Conservation (phyloP, 1,284 basidiomycete genomes). For the Porogramme epimiltina region DNA sequence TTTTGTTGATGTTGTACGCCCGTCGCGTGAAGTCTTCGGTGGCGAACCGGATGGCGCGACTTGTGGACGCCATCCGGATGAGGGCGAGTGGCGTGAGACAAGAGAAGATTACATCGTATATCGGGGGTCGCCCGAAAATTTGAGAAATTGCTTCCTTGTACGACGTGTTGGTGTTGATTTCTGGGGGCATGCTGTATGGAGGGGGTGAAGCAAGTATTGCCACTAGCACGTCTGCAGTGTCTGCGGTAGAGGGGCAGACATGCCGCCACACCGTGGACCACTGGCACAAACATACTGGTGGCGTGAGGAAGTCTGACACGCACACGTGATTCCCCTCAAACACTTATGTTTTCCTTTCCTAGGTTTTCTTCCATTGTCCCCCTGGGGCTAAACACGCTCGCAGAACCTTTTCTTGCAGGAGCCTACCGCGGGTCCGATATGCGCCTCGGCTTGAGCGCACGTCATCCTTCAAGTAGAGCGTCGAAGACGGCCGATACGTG, state of each 20-base stretch:
- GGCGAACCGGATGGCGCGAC: background rate
- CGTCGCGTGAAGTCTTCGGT: slow-evolving; percentile 11
- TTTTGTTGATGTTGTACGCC: slow-evolving; percentile 23
- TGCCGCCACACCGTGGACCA: too few relatives aligned
- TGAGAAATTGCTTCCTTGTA: background rate
- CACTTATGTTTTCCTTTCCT: background rate
- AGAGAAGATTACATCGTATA: slow-evolving; percentile 27
- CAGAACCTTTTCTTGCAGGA: slow-evolving; percentile 36
- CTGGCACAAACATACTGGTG: too few relatives aligned
- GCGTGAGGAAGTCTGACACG: too few relatives aligned
- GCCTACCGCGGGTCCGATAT: slow-evolving; percentile 50
- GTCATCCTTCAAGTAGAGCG: slow-evolving; percentile 19
- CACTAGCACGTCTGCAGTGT: too few relatives aligned
- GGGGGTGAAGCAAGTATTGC: too few relatives aligned
- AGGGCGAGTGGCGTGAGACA: slow-evolving; percentile 9
- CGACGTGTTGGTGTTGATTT: too few relatives aligned
- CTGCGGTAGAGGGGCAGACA: too few relatives aligned
- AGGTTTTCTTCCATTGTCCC: slow-evolving; percentile 40
- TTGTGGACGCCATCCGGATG: slow-evolving; percentile 7
- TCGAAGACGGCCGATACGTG: slow-evolving; percentile 34
- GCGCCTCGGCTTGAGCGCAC: slow-evolving; percentile 43
- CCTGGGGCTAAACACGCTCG: slow-evolving; percentile 33
- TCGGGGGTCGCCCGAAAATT: slow-evolving; percentile 7
- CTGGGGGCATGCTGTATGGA: too few relatives aligned
- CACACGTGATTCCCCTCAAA: background rate